A percentile compares a stretch with the other conserved stretches of the same genome.
These are phyloP conservation scores for Globisporangium iwayamae DNA, from an alignment of 352 stramenopile genomes.

Conservation along the genomic window DNA sequence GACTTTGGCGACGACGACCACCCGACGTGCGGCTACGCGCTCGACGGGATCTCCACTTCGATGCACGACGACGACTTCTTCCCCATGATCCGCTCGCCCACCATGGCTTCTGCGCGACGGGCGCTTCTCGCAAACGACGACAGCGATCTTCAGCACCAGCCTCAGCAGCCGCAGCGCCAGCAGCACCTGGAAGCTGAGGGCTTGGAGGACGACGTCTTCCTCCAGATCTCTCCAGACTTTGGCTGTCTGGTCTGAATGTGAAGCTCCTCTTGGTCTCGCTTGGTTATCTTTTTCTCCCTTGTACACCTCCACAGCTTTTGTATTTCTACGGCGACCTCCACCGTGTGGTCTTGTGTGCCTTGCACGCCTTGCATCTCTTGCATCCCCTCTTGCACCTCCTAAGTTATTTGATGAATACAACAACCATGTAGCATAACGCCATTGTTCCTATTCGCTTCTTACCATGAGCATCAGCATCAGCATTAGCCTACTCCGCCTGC, in stretches of 20 bases:
- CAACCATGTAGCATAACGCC: constrained; percentile 12
- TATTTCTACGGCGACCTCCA: constrained; percentile 9
- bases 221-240: constrained; percentile 83
- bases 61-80: constrained; percentile 41
- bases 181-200: constrained; percentile 24
- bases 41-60: constrained; percentile 31
- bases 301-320: not conserved
- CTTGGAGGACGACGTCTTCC: constrained; percentile 74
- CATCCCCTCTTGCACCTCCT: not conserved
- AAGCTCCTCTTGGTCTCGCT: not conserved
- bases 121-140: not conserved
- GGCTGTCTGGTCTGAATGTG: constrained; percentile 63
- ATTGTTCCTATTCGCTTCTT: not conserved
- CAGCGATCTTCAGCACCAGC: constrained; percentile 3
- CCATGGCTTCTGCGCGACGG: constrained; percentile 37
- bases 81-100: constrained; percentile 39
- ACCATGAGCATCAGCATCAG: not conserved
- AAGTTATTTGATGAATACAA: constrained; percentile 14
- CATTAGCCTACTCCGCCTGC: not conserved
- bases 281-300: not conserved
- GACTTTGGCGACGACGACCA: constrained; percentile 48
- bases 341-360: not conserved
- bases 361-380: not conserved
- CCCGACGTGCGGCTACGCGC: constrained; percentile 41
- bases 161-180: constrained; percentile 14